phyloP scores from a whole-genome alignment of 495 filamentous ascomycete species.

The Penicillium paradoxum region DNA sequence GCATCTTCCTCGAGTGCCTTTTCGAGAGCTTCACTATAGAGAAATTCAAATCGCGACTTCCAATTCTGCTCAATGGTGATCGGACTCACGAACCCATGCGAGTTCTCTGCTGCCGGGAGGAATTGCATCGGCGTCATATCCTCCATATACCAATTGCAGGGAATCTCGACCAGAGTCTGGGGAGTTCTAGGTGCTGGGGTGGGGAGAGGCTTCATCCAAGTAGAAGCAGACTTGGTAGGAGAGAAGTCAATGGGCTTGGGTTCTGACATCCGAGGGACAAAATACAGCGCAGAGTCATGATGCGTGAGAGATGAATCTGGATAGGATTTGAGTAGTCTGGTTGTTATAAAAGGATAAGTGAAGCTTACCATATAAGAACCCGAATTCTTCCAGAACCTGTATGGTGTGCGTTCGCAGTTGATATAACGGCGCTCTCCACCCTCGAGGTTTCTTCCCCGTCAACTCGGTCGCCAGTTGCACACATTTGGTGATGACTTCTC shows the following conservation, averaged over 20 bases:
- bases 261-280: conserved; percentile 44
- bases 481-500: conserved; percentile 51
- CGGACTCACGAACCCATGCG: conserved; percentile 50
- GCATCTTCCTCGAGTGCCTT: conserved; percentile 33
- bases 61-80: conserved; percentile 51
- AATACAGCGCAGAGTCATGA: conserved; percentile 51
- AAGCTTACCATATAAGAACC: conserved; percentile 49
- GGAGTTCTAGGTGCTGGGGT: conserved; percentile 19
- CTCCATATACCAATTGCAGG: conserved; percentile 54
- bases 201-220: conserved; percentile 55
- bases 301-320: conserved; percentile 50
- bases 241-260: conserved; percentile 48
- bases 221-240: conserved; percentile 33
- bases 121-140: conserved; percentile 55
- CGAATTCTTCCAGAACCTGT: conserved; percentile 48
- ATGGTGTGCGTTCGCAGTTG: conserved; percentile 52
- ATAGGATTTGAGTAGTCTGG: background rate
- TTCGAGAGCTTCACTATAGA: conserved; percentile 13
- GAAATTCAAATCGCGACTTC: conserved; percentile 47
- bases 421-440: conserved; percentile 57
- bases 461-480: conserved; percentile 45
- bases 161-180: conserved; percentile 46
- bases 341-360: background rate
- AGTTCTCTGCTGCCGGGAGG: conserved; percentile 46
- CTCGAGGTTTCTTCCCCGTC: conserved; percentile 49